Conservation (phyloP, 2,329 filamentous ascomycete genomes). For the Penicillium sp. region DNA sequence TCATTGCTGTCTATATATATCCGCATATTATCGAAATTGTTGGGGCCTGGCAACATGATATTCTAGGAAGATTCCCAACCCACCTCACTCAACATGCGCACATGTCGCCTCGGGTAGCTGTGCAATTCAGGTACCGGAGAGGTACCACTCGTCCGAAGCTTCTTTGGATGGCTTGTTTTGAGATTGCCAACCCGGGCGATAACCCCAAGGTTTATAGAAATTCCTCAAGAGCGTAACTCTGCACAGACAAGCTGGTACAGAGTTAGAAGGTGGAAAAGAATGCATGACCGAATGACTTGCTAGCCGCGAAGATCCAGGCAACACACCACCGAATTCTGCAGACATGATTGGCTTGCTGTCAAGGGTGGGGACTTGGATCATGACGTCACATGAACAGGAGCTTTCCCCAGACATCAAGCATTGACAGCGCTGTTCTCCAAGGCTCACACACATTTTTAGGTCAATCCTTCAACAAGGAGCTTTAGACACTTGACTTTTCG, state of each 20-base stretch:
- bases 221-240: neutral
- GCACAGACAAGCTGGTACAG: too few relatives aligned
- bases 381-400: conserved; percentile 6
- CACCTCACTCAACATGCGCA: neutral
- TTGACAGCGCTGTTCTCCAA: neutral
- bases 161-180: neutral
- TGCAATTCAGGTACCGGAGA: neutral
- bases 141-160: neutral
- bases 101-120: neutral
- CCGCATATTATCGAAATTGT: neutral
- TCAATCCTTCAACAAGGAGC: neutral
- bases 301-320: neutral
- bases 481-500: neutral
- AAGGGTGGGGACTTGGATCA: neutral
- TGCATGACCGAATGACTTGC: neutral
- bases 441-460: neutral
- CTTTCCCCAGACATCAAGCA: conserved; percentile 9
- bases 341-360: neutral
- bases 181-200: neutral
- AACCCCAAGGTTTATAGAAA: neutral
- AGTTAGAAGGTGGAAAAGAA: neutral
- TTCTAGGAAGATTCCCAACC: neutral
- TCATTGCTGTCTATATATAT: neutral
- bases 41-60: neutral
- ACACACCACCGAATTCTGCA: neutral